Evolutionary conservation across 2,329 filamentous ascomycete species (phyloP).

Genomic region (Xylariaceae sp.): DNA sequence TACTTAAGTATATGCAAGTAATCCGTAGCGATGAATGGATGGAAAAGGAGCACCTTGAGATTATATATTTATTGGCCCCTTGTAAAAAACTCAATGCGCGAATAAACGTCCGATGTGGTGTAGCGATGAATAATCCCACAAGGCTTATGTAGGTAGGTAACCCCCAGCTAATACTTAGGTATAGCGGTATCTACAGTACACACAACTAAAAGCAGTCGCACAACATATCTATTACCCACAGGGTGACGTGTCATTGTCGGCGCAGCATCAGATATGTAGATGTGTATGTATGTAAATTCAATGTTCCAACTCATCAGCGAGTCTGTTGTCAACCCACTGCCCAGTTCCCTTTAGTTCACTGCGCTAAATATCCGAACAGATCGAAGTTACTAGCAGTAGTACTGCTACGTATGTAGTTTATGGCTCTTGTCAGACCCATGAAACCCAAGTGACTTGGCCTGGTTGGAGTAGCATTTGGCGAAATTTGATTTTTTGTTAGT

Average conservation of each 20-base stretch:
- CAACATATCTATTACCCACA: background rate
- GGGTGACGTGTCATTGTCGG: background rate
- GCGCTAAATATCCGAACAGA: background rate
- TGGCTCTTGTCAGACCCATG: too few species aligned
- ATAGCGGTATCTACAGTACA: background rate
- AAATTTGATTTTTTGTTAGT: too few species aligned
- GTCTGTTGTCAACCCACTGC: background rate
- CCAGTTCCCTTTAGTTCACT: background rate
- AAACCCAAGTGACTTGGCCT: too few species aligned
- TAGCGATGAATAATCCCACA: background rate
- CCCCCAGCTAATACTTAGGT: too few species aligned
- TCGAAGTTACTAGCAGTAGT: too few species aligned
- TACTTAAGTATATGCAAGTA: too few species aligned
- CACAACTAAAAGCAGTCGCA: background rate
- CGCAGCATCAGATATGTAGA: background rate
- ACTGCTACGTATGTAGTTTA: background rate
- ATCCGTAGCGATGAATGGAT: too few species aligned
- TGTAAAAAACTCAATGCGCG: background rate
- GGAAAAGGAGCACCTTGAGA: background rate
- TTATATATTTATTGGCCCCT: too few species aligned
- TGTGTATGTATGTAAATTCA: too few species aligned
- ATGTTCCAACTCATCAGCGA: background rate
- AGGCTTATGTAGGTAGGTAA: too few species aligned
- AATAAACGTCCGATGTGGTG: background rate
- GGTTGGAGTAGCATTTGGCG: too few species aligned